Evolutionary conservation across 768 basidiomycete species (phyloP), one percentile per base, ranked within the genome.

Genomic region (Hirschioporus abietinus): DNA sequence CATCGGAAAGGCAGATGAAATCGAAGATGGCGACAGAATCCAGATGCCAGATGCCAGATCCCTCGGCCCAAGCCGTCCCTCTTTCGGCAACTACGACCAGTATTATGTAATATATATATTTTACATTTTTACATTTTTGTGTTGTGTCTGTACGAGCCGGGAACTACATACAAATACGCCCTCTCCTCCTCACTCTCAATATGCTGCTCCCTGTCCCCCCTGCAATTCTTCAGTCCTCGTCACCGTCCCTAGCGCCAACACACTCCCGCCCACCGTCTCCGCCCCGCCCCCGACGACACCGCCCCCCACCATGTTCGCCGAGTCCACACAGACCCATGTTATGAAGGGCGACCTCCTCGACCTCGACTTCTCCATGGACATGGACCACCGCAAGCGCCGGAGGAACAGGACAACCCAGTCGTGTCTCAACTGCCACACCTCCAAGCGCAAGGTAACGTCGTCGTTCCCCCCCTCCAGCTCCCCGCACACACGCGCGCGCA

Each of bases 381-480:
- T 85, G 24, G 86, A 89, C 80, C 88, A 90, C 72, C 83, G 91
- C 78, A 94, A 91, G 76, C 84, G 93, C 72, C 88, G 94, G 75
- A 85, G 95, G 73, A 96, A 96, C 80, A 84, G 95, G 74, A 95
- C 94, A 61, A 95, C 93, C 1, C 91, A 95, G 80, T 92, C 91
- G 25, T 88, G 87, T 71, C 80, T 88, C 67, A 93, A 93, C 73
- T 96, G 95, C 79, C 95, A 96, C 78, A 95, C 93, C 60, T 95
- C 94, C 65, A 96, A 96, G 80, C 82, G 95, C 72, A 95, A 95
- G 85, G 93, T 93, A 68, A 52, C 65, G 82, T 71, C 30, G 64
- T 35, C 9, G 20, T 58, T 18, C 24, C 65, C 65, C 68, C 24
- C 68, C 58, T 26, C 7, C 57, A 63, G 35, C 7, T 10, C 42